Base-by-base conservation (phyloP, 1,284 basidiomycete genomes). In the Agaricales sp. region DNA sequence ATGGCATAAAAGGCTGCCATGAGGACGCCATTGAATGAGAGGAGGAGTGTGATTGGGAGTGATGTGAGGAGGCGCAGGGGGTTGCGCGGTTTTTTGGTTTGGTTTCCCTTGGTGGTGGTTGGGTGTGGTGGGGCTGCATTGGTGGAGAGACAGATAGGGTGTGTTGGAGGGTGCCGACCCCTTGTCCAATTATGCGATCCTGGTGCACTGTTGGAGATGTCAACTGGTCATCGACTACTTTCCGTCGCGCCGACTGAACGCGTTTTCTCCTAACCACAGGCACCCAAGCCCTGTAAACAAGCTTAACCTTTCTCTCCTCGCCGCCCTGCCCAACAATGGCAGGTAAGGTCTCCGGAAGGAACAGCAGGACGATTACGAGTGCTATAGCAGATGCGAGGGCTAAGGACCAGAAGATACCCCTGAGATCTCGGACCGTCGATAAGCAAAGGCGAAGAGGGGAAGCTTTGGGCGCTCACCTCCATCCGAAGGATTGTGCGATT, bases 381-480 rank as follows among this genome's bases (percentile, higher is more conserved):
- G 78, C 80, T 3, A 67, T 54, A 1, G 69, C 76, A 4, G 81
- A 70, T 0, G 75, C 59, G 2, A 87, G 88, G 49, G 74, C 75
- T 4, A 90, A 63, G 58, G 90, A 85, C 85, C 85, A 90, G 60
- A 91, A 91, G 19, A 90, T 84, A 2, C 83, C 70, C 83, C 83
- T 77, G 82, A 82, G 86, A 21, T 82, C n/a, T n/a, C n/a, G n/a
- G n/a, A n/a, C n/a, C n/a, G n/a, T n/a, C n/a, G n/a, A n/a, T n/a
- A n/a, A n/a, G n/a, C n/a, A n/a, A n/a, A n/a, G n/a, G n/a, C n/a
- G n/a, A n/a, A n/a, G n/a, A n/a, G n/a, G n/a, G n/a, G n/a, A n/a
- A n/a, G n/a, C n/a, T n/a, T n/a, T n/a, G n/a, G n/a, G 16, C 4
- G 18, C 39, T 41, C 8, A 41, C 39, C 39, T 41, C 39, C 39